These are phyloP conservation scores for Conticribra guillardii DNA, from an alignment of 108 stramenopile species.

Conservation along the genomic window DNA sequence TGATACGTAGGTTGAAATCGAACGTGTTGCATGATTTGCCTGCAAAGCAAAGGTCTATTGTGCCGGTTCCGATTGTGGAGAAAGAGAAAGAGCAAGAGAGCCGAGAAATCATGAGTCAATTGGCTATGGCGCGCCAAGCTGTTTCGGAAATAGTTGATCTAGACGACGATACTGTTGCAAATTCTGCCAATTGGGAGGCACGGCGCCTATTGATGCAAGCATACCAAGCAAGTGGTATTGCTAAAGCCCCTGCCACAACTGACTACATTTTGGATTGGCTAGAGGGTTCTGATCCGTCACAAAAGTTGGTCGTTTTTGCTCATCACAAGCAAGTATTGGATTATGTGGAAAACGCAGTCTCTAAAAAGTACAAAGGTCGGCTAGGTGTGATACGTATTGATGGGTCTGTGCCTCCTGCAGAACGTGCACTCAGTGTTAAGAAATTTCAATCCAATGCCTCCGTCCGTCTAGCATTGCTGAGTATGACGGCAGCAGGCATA, in stretches of 20 bases:
- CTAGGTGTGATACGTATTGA: constrained; percentile 87
- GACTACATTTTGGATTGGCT: constrained; percentile 82
- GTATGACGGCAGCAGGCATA: constrained; percentile 92
- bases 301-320: constrained; percentile 90
- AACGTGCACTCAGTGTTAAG: constrained; percentile 79
- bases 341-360: constrained; percentile 60
- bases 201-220: constrained; percentile 80
- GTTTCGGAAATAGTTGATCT: constrained; percentile 42
- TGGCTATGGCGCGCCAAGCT: constrained; percentile 50
- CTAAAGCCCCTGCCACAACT: constrained; percentile 72
- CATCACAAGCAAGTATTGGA: constrained; percentile 91
- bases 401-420: constrained; percentile 71
- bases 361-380: constrained; percentile 58
- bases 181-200: constrained; percentile 60
- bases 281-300: constrained; percentile 57
- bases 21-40: constrained; percentile 89
- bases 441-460: constrained; percentile 80
- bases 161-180: constrained; percentile 55
- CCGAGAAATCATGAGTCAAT: constrained; percentile 41
- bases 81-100: constrained; percentile 45
- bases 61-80: constrained; percentile 56
- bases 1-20: constrained; percentile 88
- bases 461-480: constrained; percentile 78
- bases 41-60: constrained; percentile 79
- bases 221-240: constrained; percentile 78